Evolutionary conservation across 2,329 filamentous ascomycete genomes (phyloP).

Genomic region (Pseudopithomyces maydicus): DNA sequence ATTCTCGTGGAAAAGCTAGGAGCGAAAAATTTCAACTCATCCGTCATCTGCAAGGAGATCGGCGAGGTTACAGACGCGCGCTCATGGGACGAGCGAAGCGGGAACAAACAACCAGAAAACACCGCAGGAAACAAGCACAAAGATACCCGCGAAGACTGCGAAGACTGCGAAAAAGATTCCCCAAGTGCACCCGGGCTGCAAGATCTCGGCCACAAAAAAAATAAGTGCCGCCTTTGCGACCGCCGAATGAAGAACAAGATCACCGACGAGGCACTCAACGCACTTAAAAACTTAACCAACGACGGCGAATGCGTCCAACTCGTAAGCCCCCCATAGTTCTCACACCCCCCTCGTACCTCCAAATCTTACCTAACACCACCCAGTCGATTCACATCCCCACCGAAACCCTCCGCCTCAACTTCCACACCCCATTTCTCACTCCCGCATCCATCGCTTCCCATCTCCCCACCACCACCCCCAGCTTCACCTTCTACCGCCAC

Average conservation of each 20-base stretch:
- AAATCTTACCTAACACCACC: not conserved
- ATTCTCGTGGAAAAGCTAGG: conserved; percentile 20
- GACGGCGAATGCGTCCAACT: conserved; percentile 25
- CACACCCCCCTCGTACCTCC: not conserved
- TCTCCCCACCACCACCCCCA: conserved; percentile 23
- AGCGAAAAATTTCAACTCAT: conserved; percentile 16
- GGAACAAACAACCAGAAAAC: not conserved
- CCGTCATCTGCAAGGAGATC: conserved; percentile 34
- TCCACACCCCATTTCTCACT: not conserved
- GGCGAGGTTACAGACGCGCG: conserved; percentile 31
- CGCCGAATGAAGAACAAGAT: conserved; percentile 39
- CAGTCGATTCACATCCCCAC: conserved; percentile 26
- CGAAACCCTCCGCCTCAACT: conserved; percentile 19
- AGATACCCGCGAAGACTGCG: not conserved
- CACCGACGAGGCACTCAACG: conserved; percentile 18
- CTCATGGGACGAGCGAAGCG: conserved; percentile 31
- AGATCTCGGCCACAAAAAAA: conserved; percentile 28
- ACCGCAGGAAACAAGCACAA: not conserved
- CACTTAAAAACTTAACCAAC: conserved; percentile 17
- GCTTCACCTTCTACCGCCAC: conserved; percentile 36
- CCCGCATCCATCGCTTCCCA: conserved; percentile 9
- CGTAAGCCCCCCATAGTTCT: conserved; percentile 13
- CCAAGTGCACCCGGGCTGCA: not conserved
- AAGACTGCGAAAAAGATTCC: not conserved
- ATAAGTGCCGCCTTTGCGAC: conserved; percentile 36